Evolutionary conservation across 345 rosid species (phyloP).

Genomic region (Eucalyptus sideroxylon): DNA sequence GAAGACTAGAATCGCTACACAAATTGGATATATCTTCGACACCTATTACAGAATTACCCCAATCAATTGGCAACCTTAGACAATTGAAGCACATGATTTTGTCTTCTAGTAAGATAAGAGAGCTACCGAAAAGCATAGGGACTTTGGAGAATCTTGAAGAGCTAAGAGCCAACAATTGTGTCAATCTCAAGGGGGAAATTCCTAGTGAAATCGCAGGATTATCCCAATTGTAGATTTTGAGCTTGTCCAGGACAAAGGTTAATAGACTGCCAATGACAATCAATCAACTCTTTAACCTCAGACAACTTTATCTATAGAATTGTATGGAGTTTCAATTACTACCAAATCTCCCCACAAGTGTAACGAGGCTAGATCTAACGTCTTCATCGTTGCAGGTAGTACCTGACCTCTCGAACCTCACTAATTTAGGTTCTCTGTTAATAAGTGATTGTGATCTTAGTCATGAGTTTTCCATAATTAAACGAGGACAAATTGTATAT

Average conservation of each 20-base stretch:
- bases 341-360: background rate
- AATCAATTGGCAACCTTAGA: too few species aligned
- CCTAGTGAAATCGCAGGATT: background rate
- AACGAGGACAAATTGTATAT: too few species aligned
- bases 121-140: background rate
- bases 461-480: too few species aligned
- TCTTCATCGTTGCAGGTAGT: too few species aligned
- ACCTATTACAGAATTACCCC: too few species aligned
- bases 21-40: fast-evolving
- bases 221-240: background rate
- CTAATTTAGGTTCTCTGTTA: fast-evolving
- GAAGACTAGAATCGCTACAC: too few species aligned
- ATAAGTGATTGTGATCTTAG: too few species aligned
- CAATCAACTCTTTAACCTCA: fast-evolving
- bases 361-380: fast-evolving
- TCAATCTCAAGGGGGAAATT: background rate
- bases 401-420: too few species aligned
- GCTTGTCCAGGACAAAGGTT: background rate
- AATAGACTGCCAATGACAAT: background rate
- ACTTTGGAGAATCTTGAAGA: background rate
- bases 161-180: fast-evolving
- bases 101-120: background rate
- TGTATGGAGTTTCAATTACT: background rate
- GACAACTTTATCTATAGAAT: fast-evolving
- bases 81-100: background rate